phyloP scores from a whole-genome alignment of 306 rosid species.

The Vicia villosa region DNA sequence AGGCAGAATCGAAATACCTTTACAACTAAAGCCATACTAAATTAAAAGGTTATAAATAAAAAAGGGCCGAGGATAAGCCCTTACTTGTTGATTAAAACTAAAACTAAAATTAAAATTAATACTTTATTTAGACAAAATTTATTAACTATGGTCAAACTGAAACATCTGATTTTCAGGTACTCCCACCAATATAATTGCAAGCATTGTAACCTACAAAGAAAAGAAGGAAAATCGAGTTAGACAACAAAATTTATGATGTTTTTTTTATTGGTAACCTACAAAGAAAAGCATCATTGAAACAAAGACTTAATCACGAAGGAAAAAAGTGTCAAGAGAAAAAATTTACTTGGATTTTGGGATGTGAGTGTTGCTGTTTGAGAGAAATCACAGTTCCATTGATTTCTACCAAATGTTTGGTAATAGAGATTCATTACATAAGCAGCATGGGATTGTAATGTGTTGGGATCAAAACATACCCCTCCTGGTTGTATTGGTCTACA shows the following conservation, averaged over 20 bases:
- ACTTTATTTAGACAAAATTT: conserved; percentile 20
- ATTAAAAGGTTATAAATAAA: conserved; percentile 21
- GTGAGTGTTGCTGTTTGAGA: conserved; percentile 77
- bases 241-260: not conserved
- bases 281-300: conserved; percentile 16
- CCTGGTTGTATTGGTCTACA: conserved; percentile 82
- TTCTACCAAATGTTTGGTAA: conserved; percentile 58
- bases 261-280: not conserved
- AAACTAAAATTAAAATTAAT: conserved; percentile 28
- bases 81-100: conserved; percentile 34
- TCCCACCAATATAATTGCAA: conserved; percentile 70
- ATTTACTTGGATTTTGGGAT: conserved; percentile 85
- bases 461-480: conserved; percentile 84
- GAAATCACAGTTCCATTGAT: conserved; percentile 87
- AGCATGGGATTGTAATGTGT: conserved; percentile 75
- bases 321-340: not conserved
- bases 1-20: conserved; percentile 15
- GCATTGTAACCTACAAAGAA: conserved; percentile 70
- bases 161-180: conserved; percentile 41
- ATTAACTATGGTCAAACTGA: conserved; percentile 14
- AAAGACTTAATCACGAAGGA: not conserved
- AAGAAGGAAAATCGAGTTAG: conserved; percentile 23
- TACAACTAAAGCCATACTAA: conserved; percentile 28
- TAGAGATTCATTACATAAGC: conserved; percentile 93
- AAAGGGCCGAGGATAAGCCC: conserved; percentile 7